These are phyloP conservation scores for Sarcomyxa edulis DNA, from an alignment of 768 basidiomycete species.

Conservation along the genomic window DNA sequence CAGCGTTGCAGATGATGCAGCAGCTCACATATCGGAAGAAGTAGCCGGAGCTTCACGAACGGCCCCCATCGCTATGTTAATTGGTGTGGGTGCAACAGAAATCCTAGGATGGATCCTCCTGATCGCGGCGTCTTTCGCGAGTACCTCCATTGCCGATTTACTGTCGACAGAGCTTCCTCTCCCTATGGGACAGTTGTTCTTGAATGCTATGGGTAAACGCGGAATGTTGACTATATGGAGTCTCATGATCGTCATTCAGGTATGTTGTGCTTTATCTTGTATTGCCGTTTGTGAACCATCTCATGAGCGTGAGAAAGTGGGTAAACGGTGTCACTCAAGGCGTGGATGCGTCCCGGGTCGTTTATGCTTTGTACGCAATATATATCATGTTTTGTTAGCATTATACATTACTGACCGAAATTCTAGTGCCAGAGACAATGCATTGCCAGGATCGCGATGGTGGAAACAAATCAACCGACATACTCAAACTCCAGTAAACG, in stretches of 20 bases:
- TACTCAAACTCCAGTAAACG: constrained; percentile 31
- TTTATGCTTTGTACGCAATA: constrained; percentile 66
- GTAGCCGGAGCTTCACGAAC: constrained; percentile 47
- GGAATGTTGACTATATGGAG: constrained; percentile 62
- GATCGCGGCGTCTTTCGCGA: constrained; percentile 54
- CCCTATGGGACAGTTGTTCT: constrained; percentile 58
- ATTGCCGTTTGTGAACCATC: background rate
- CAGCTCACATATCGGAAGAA: constrained; percentile 63
- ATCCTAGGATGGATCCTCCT: constrained; percentile 49
- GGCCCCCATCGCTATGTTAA: constrained; percentile 55
- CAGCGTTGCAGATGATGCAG: constrained; percentile 58
- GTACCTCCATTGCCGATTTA: constrained; percentile 39
- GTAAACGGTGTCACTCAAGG: constrained; percentile 62
- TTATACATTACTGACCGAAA: no score
- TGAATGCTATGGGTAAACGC: constrained; percentile 48
- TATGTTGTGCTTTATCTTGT: background rate
- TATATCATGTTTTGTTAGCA: no score
- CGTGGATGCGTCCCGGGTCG: constrained; percentile 60
- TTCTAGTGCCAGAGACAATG: constrained; percentile 39
- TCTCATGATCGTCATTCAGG: constrained; percentile 41
- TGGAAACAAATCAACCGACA: constrained; percentile 26
- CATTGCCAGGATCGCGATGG: constrained; percentile 30
- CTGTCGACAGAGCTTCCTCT: constrained; percentile 41
- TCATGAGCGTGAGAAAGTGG: constrained; percentile 28
- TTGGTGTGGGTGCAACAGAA: constrained; percentile 46